These are phyloP conservation scores for Eucalyptus camaldulensis DNA, from an alignment of 345 rosid species.

Conservation along the genomic window DNA sequence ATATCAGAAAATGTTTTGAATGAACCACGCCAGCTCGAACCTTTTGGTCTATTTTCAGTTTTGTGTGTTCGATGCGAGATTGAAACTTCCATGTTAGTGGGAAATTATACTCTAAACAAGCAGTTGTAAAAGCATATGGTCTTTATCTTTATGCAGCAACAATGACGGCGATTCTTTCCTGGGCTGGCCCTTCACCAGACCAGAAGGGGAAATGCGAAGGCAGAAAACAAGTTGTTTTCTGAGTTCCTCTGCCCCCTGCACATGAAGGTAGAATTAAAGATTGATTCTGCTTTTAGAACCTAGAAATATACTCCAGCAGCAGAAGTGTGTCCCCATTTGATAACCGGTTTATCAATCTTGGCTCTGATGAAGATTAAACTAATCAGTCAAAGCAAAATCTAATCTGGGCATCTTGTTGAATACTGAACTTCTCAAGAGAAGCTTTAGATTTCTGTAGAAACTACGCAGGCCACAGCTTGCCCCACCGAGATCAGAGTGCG, in stretches of 20 bases:
- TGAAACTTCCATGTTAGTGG: neutral
- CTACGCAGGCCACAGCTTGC: neutral
- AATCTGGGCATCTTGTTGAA: neutral
- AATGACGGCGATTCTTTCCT: neutral
- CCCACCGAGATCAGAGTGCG: accelerated
- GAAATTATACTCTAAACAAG: neutral
- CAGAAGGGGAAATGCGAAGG: neutral
- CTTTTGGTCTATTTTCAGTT: neutral
- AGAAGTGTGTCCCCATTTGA: neutral
- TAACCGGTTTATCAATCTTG: neutral
- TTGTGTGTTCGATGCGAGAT: neutral
- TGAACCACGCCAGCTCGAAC: neutral
- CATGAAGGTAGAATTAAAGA: neutral
- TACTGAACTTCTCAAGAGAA: neutral
- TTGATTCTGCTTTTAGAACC: neutral
- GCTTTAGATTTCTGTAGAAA: neutral
- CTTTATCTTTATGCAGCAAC: neutral
- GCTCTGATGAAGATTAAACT: neutral
- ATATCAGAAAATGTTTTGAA: neutral
- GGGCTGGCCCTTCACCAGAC: constrained; percentile 13
- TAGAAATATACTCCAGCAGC: neutral
- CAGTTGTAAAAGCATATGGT: neutral
- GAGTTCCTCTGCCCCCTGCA: neutral
- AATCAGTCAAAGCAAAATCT: neutral
- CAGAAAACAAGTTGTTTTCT: constrained; percentile 1